Evolutionary conservation across 2,329 filamentous ascomycete genomes (phyloP), one percentile per base, ranked within the genome.

Genomic region (Cordyceps militaris): DNA sequence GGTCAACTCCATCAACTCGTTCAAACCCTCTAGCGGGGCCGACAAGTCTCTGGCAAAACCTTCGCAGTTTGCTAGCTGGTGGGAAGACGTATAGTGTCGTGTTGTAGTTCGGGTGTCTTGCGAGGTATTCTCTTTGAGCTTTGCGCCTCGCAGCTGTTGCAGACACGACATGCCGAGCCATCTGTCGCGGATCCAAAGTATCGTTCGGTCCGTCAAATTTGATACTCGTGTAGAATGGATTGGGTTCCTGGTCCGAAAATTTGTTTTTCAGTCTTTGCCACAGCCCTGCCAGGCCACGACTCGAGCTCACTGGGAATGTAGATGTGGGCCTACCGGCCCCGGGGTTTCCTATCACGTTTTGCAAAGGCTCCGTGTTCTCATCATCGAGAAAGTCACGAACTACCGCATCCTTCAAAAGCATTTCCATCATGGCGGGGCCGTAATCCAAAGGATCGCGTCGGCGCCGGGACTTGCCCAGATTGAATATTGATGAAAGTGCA

Each of bases 351-450:
- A 66, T 30, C 58, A 63, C 58, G 16, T 66, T 71, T 8, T 69
- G 64, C 4, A 66, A 57, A 30, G 65, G 56, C 14, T 70, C 71
- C 47, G 67, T 64, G 42, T 65, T 66, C 44, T 75, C 62, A 26
- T 95, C 91, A 65, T 97, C 91, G 4, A 99, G 81, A 61, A 99
- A 99, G 66, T 97, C 94, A 51, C 86, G 87, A 7, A 99, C 93
- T 26, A 99, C 91, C 1, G 91, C 91, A 71, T 97, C 93, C 69
- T 97, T 97, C 47, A 97, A 79, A 50, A 99, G 79, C 91, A 97
- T 96, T 69, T 97, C 94, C 69, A 96, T 88, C 56, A 91, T 92
- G 7, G 91, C 91, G 23, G 89, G 89, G 2, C 92, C 92, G 68
- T 96, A 96, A 68, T 97, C 92, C 16, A 97, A 77, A 2, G 93